Percentiles rank a stretch among this genome's conserved stretches.
Evolutionary conservation across 2,329 filamentous ascomycete genomes (phyloP).

Genomic region (Aspergillus cejpii): DNA sequence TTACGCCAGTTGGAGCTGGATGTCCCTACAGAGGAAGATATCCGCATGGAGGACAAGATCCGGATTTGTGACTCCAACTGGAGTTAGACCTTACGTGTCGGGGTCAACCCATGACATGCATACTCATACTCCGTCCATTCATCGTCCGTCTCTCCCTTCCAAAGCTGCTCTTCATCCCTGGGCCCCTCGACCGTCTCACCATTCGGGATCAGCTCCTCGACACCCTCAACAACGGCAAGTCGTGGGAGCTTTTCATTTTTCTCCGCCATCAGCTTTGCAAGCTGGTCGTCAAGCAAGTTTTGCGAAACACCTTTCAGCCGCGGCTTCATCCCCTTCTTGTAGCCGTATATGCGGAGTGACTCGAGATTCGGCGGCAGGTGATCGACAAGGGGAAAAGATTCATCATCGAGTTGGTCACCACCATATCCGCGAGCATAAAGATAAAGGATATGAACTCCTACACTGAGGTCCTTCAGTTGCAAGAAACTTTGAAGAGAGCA

Average conservation of each 20-base stretch:
- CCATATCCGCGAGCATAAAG: background rate
- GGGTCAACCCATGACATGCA: no score
- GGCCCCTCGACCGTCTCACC: background rate
- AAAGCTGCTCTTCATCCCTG: background rate
- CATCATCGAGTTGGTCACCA: background rate
- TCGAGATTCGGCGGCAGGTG: background rate
- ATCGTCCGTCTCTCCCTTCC: background rate
- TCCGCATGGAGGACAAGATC: no score
- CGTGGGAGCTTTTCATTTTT: background rate
- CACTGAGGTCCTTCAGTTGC: background rate
- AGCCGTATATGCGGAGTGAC: conserved; percentile 3
- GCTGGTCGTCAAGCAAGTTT: background rate
- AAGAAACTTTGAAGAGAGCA: background rate
- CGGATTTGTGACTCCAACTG: no score
- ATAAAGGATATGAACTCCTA: conserved; percentile 2
- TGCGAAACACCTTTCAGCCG: background rate
- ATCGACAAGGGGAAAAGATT: background rate
- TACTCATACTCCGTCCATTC: background rate
- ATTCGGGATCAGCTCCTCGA: background rate
- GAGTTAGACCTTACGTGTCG: no score
- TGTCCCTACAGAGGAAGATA: no score
- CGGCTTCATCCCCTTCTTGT: background rate
- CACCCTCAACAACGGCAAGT: background rate
- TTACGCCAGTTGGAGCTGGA: no score
- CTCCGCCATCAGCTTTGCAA: background rate